Percentiles rank a stretch among this genome's conserved stretches.
phyloP scores from a whole-genome alignment of 164 flowering plant species.

The Nymphaea thermarum region DNA sequence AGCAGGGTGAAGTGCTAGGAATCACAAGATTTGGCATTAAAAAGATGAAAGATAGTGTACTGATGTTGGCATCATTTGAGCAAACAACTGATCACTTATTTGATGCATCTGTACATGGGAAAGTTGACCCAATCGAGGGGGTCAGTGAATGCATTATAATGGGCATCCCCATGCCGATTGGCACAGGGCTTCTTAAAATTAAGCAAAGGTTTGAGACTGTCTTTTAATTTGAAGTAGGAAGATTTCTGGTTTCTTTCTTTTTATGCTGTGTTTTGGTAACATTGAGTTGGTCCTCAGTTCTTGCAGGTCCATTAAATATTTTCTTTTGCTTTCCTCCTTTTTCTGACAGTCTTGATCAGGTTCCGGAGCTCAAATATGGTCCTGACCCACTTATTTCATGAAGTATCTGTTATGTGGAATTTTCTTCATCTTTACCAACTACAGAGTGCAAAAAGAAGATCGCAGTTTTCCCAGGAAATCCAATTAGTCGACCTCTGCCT shows the following conservation, averaged over 20 bases:
- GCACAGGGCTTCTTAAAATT: constrained; percentile 84
- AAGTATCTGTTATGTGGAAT: not conserved
- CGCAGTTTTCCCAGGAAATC: too few relatives aligned
- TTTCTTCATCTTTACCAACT: too few relatives aligned
- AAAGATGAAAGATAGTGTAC: constrained; percentile 57
- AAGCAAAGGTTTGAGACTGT: constrained; percentile 38
- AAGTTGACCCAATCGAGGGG: constrained; percentile 68
- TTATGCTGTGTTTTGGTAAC: not conserved
- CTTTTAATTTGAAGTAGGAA: not conserved
- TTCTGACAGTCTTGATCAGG: constrained; percentile 17
- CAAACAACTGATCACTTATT: constrained; percentile 69
- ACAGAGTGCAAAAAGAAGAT: too few relatives aligned
- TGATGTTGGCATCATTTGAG: constrained; percentile 91
- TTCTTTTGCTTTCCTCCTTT: not conserved
- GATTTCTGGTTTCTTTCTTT: not conserved
- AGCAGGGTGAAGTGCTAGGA: constrained; percentile 69
- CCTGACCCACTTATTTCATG: constrained; percentile 29
- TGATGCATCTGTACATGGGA: constrained; percentile 60
- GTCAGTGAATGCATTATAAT: constrained; percentile 89
- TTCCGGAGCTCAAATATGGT: constrained; percentile 18
- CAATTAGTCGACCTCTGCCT: too few relatives aligned
- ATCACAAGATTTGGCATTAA: constrained; percentile 39
- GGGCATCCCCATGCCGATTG: constrained; percentile 87
- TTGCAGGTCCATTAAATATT: too few relatives aligned
- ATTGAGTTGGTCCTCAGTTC: not conserved